Evolutionary conservation across 257 asterid genomes (phyloP).

Genomic region (Solanum raphanifolium): DNA sequence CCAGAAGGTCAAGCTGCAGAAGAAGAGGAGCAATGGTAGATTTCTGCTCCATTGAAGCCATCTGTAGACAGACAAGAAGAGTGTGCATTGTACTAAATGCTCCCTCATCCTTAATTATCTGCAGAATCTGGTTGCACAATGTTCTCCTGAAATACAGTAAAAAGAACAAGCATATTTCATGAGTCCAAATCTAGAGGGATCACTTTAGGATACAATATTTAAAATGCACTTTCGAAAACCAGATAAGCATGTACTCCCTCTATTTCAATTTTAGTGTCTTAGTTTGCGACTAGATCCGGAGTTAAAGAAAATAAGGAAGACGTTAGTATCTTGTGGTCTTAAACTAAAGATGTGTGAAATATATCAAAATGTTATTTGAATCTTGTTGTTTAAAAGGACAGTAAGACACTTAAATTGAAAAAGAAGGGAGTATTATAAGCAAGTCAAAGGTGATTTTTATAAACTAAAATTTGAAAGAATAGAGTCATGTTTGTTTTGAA

Average conservation of each 20-base stretch:
- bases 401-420: neutral
- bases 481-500: neutral
- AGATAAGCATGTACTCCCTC: neutral
- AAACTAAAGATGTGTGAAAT: neutral
- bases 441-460: neutral
- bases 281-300: neutral
- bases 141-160: conserved; percentile 34
- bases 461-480: neutral
- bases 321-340: neutral
- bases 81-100: conserved; percentile 71
- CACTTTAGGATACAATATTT: neutral
- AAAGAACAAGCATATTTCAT: neutral
- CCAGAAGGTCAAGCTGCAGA: conserved; percentile 78
- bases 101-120: conserved; percentile 70
- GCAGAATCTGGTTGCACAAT: conserved; percentile 50
- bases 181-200: neutral
- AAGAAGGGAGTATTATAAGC: neutral
- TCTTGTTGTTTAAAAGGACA: neutral
- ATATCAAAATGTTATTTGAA: neutral
- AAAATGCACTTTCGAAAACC: neutral
- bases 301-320: neutral
- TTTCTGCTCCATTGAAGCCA: conserved; percentile 78
- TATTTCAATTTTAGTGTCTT: neutral
- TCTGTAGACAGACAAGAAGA: conserved; percentile 62
- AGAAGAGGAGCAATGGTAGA: conserved; percentile 70